Base-by-base conservation (phyloP, 139 green algal species). In the Haematococcus lacustris region DNA sequence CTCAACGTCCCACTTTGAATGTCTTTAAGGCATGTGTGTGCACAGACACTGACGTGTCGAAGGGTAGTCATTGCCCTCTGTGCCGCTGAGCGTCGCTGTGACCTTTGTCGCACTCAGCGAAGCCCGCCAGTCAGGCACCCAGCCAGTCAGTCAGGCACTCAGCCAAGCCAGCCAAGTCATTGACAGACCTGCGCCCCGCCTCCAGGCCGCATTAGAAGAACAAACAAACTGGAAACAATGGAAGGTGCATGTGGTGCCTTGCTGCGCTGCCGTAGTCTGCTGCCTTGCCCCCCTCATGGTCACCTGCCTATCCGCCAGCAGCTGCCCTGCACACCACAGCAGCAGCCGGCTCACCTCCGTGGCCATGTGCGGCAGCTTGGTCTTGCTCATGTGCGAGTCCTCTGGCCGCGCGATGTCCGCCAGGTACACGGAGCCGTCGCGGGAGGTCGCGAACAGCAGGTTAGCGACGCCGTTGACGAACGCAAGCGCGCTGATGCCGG, bases 391-490 rank as follows among this genome's bases (percentile, higher is more conserved):
- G 50, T 71, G 68, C 9, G 43, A 72, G 62, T 84, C 79, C 62
- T 84, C 79, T 0, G 79, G 79, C 26, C 69, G 69, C 33, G 66
- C 33, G 21, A 84, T 51, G 61, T 84, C 74, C 2, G 74, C 74
- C 21, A 80, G 32, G 74, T 75, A 78, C 34, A 84, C 68, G 21
- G 13, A 28, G 40, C 79, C 79, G 1, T 68, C 59, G 17, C 25
- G 39, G 13, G 67, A 72, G 17, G 74, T 76, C 39, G 43, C 73
- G 35, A 84, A 68, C 25, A 84, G 71, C 50, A 68, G 71, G 59
- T 73, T 67, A 6, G 71, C 26, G 9, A 71, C 41, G 26, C 79
- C 79, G 51, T 80, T 75, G 4, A 80, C 79, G 51, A 73, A 84
- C 6, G 59, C 61, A 34, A 84, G 38, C 23, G 79, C 79, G 40